Conservation (phyloP, 2,329 filamentous ascomycete species). For the Mariannaea sp. region DNA sequence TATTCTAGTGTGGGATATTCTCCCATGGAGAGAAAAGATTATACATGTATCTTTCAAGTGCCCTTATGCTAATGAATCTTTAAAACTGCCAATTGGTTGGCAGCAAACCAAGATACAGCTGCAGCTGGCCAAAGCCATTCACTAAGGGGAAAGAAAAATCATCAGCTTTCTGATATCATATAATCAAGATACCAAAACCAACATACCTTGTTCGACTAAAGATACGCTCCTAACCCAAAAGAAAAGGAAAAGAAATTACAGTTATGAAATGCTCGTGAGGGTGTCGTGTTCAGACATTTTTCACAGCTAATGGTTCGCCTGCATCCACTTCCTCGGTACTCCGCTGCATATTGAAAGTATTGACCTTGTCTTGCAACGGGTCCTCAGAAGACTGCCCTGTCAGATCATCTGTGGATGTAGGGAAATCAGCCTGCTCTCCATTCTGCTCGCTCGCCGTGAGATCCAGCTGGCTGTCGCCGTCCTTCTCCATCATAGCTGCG, state of each 20-base stretch:
- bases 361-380: slow-evolving; percentile 19
- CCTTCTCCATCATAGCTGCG: slow-evolving; percentile 56
- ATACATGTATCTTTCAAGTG: too few species aligned
- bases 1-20: too few species aligned
- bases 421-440: slow-evolving; percentile 18
- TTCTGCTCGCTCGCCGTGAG: slow-evolving; percentile 10
- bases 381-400: slow-evolving; percentile 15
- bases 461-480: slow-evolving; percentile 33
- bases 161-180: too few species aligned
- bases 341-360: neutral
- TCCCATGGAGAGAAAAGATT: too few species aligned
- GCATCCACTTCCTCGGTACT: neutral
- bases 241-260: neutral
- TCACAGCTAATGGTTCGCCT: neutral
- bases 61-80: too few species aligned
- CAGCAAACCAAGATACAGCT: too few species aligned
- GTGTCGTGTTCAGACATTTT: neutral
- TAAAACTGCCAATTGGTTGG: too few species aligned
- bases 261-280: neutral
- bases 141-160: too few species aligned
- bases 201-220: neutral
- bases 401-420: slow-evolving; percentile 15
- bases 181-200: too few species aligned
- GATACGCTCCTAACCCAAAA: neutral
- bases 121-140: too few species aligned